These are phyloP conservation scores for Graphium sp. DNA, from an alignment of 2,329 filamentous ascomycete genomes.

Conservation along the genomic window DNA sequence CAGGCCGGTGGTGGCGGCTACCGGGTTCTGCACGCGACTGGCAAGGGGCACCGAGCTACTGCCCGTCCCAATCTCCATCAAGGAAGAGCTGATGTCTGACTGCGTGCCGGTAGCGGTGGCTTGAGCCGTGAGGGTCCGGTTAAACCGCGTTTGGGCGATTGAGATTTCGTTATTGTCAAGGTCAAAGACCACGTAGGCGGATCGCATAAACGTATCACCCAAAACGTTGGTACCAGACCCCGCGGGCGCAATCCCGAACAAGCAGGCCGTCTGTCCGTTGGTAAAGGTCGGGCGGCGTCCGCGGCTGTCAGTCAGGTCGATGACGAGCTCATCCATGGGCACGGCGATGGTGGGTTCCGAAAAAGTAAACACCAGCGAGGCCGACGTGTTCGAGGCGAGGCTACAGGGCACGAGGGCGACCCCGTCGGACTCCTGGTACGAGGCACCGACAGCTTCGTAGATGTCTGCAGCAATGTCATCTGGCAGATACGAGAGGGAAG, in stretches of 20 bases:
- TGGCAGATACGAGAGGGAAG: constrained; percentile 51
- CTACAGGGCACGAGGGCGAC: constrained; percentile 46
- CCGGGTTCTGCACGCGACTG: constrained; percentile 27
- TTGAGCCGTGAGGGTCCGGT: constrained; percentile 23
- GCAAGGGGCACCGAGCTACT: constrained; percentile 34
- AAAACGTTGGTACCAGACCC: constrained; percentile 39
- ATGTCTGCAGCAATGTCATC: constrained; percentile 33
- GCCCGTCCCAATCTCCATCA: constrained; percentile 39
- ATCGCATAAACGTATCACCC: constrained; percentile 60
- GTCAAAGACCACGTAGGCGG: constrained; percentile 63
- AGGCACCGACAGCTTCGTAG: constrained; percentile 39
- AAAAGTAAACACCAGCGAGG: constrained; percentile 24
- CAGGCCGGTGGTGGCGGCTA: constrained; percentile 28
- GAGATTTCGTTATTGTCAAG: constrained; percentile 55
- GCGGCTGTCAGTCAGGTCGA: constrained; percentile 28
- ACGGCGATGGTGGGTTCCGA: constrained; percentile 34
- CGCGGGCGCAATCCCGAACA: constrained; percentile 50
- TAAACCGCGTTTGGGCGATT: constrained; percentile 49
- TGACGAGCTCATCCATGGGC: constrained; percentile 39
- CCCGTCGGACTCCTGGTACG: constrained; percentile 33
- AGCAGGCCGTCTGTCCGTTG: constrained; percentile 38
- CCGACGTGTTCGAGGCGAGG: constrained; percentile 28
- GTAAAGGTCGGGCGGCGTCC: constrained; percentile 31
- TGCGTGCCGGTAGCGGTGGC: constrained; percentile 15
- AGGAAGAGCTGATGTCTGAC: constrained; percentile 27